These are phyloP conservation scores for Auricularia sp. DNA, from an alignment of 768 basidiomycete species.

Conservation along the genomic window DNA sequence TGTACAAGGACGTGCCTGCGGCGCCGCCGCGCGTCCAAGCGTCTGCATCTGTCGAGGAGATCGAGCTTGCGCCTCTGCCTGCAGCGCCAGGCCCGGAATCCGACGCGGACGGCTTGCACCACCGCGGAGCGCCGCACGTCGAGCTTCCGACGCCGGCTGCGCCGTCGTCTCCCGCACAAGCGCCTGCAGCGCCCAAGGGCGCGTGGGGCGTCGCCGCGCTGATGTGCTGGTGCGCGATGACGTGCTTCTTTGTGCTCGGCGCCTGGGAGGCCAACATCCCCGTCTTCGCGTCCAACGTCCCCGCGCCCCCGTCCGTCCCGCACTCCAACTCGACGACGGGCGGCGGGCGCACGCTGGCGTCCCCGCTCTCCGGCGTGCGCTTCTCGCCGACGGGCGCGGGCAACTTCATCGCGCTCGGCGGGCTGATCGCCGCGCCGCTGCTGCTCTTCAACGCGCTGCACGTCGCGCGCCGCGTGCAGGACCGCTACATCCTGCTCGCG, in stretches of 20 bases:
- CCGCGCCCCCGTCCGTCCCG: not conserved
- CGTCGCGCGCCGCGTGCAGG: slow-evolving; percentile 47
- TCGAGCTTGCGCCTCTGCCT: not conserved
- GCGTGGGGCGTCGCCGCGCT: slow-evolving; percentile 42
- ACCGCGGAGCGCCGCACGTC: not conserved
- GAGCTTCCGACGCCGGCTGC: not conserved
- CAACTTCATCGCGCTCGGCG: slow-evolving; percentile 30
- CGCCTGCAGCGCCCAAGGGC: slow-evolving; percentile 8
- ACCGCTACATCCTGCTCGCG: slow-evolving; percentile 44
- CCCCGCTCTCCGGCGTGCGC: not conserved
- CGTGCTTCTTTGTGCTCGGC: slow-evolving; percentile 60
- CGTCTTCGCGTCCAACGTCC: slow-evolving; percentile 37
- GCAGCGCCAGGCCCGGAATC: not conserved
- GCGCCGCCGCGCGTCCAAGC: slow-evolving; percentile 8
- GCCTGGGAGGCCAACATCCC: slow-evolving; percentile 63
- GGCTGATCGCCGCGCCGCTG: slow-evolving; percentile 52
- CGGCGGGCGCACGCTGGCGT: not conserved
- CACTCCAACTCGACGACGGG: not conserved
- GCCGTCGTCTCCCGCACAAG: not conserved
- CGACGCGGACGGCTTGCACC: not conserved
- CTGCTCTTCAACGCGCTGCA: slow-evolving; percentile 45
- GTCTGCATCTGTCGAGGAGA: not conserved
- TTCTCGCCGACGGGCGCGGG: not conserved
- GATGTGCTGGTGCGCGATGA: slow-evolving; percentile 65
- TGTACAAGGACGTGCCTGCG: slow-evolving; percentile 24